Percentiles rank a stretch among this genome's conserved stretches.
These are phyloP conservation scores for Penicillium ochrochloron DNA, from an alignment of 495 filamentous ascomycete species.

Conservation along the genomic window DNA sequence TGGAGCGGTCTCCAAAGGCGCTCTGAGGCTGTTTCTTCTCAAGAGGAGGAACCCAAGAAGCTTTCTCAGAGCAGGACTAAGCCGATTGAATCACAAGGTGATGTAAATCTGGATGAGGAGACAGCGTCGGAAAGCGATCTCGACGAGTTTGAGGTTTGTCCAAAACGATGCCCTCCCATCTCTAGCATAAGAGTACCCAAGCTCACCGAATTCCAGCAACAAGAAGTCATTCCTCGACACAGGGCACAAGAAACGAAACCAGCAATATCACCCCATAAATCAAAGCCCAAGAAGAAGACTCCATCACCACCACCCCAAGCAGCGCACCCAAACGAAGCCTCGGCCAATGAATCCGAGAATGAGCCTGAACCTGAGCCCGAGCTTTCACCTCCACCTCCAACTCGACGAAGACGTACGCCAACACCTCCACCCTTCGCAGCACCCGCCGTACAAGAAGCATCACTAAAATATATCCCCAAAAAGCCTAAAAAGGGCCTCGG, in stretches of 20 bases:
- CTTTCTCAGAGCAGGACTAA: not conserved
- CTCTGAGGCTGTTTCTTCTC: constrained; percentile 2
- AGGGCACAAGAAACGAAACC: constrained; percentile 21
- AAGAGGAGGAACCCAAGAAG: constrained; percentile 7
- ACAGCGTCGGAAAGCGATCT: constrained; percentile 32
- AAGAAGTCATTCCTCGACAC: constrained; percentile 43
- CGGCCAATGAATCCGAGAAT: constrained; percentile 30
- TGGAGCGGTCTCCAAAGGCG: constrained; percentile 39
- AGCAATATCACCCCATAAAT: not conserved
- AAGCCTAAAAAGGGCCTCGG: constrained; percentile 36
- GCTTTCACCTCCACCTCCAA: constrained; percentile 13
- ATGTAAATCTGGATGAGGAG: constrained; percentile 24
- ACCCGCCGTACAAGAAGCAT: constrained; percentile 10
- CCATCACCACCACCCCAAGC: constrained; percentile 9
- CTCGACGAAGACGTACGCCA: constrained; percentile 11
- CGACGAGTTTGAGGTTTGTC: constrained; percentile 47
- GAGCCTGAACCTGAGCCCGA: constrained; percentile 19
- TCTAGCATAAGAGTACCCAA: not conserved
- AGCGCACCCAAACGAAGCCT: constrained; percentile 17
- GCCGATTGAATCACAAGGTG: constrained; percentile 4
- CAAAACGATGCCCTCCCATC: not conserved
- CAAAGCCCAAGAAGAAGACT: constrained; percentile 14
- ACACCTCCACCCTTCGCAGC: constrained; percentile 14
- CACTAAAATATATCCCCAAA: constrained; percentile 18
- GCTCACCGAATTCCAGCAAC: constrained; percentile 34